Conservation (phyloP, 2,329 filamentous ascomycete species). For the Rosellinia necatrix region DNA sequence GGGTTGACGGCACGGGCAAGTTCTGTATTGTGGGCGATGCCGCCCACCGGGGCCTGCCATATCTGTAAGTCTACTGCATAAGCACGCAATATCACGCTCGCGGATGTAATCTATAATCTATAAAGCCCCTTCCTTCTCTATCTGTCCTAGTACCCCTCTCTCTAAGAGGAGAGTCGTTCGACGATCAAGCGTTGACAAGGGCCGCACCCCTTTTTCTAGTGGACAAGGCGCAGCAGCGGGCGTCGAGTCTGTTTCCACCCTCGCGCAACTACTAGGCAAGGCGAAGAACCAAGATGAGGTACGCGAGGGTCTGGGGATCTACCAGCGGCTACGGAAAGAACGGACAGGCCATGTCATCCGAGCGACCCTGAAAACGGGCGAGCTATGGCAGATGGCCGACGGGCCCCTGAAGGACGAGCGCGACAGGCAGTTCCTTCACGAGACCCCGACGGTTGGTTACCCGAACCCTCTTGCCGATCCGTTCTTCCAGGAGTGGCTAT, state of each 20-base stretch:
- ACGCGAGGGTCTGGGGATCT: constrained; percentile 18
- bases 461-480: constrained; percentile 31
- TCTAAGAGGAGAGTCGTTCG: background rate
- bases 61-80: constrained; percentile 26
- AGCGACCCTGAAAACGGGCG: constrained; percentile 28
- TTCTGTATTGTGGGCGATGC: constrained; percentile 32
- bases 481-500: constrained; percentile 33
- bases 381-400: constrained; percentile 31
- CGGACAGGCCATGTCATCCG: constrained; percentile 25
- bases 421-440: constrained; percentile 25
- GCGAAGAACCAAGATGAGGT: constrained; percentile 15
- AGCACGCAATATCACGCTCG: background rate
- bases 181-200: background rate
- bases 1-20: constrained; percentile 24
- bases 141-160: too few relatives aligned
- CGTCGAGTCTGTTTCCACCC: constrained; percentile 27
- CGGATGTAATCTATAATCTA: background rate
- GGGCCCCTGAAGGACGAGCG: constrained; percentile 29
- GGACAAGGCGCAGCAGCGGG: constrained; percentile 30
- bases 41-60: constrained; percentile 28
- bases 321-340: constrained; percentile 29
- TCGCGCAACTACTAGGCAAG: constrained; percentile 27
- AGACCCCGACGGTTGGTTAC: constrained; percentile 27
- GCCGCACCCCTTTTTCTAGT: constrained; percentile 11
- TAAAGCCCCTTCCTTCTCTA: too few relatives aligned